Evolutionary conservation across 495 filamentous ascomycete genomes (phyloP).

Genomic region (Podospora appendiculata): DNA sequence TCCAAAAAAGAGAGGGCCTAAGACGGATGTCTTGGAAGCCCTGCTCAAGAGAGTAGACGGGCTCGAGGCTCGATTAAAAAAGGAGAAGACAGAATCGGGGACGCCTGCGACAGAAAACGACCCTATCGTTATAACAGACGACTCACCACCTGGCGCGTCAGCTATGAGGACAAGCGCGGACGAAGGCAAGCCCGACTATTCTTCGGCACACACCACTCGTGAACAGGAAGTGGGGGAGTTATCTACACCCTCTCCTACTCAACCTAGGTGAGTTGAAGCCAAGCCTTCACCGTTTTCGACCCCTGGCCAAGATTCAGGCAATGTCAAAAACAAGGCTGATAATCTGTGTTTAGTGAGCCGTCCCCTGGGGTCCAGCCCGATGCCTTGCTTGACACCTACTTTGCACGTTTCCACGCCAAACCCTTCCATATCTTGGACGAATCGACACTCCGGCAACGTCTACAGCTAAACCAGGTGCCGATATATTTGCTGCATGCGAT

Average conservation of each 20-base stretch:
- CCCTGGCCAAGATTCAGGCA: neutral
- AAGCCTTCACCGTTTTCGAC: neutral
- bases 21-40: constrained; percentile 81
- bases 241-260: constrained; percentile 5
- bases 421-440: constrained; percentile 76
- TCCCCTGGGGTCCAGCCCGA: constrained; percentile 43
- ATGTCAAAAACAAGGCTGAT: neutral
- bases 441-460: constrained; percentile 54
- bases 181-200: neutral
- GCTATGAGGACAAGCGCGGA: neutral
- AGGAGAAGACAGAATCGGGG: constrained; percentile 43
- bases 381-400: constrained; percentile 66
- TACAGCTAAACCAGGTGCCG: constrained; percentile 60
- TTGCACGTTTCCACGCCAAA: constrained; percentile 67
- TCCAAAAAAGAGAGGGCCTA: constrained; percentile 81
- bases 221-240: constrained; percentile 8
- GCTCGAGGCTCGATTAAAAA: constrained; percentile 69
- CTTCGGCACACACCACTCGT: neutral
- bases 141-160: constrained; percentile 8
- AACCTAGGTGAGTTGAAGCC: constrained; percentile 4
- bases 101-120: constrained; percentile 31
- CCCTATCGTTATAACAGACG: constrained; percentile 5
- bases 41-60: constrained; percentile 77
- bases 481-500: constrained; percentile 59
- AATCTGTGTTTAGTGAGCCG: constrained; percentile 20